Evolutionary conservation across 805 yeast genomes (phyloP).

Genomic region (Nakazawaea molendinolei): DNA sequence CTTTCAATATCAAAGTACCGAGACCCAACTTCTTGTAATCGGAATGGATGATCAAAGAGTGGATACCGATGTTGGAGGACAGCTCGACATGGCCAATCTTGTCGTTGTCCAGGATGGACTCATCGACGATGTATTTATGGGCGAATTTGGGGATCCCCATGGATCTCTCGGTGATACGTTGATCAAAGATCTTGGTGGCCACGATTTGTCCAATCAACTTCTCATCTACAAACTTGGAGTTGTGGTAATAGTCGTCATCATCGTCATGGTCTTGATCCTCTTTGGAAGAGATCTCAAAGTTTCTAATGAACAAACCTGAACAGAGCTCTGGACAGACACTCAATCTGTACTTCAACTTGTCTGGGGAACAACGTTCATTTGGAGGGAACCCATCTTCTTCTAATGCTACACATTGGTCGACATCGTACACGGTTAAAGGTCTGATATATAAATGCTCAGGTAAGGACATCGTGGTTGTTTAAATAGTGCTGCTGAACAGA

Average conservation of each 20-base stretch:
- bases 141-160: constrained; percentile 51
- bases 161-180: constrained; percentile 44
- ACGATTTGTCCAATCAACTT: constrained; percentile 73
- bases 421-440: constrained; percentile 73
- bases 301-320: constrained; percentile 79
- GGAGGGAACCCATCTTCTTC: constrained; percentile 69
- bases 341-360: constrained; percentile 62
- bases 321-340: constrained; percentile 84
- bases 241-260: constrained; percentile 20
- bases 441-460: constrained; percentile 64
- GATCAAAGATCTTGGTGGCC: constrained; percentile 60
- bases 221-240: constrained; percentile 47
- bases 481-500: too few species aligned
- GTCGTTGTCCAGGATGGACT: constrained; percentile 16
- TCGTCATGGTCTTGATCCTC: constrained; percentile 30
- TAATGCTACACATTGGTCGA: constrained; percentile 50
- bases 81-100: constrained; percentile 64
- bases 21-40: constrained; percentile 75
- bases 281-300: constrained; percentile 39
- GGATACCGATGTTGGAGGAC: constrained; percentile 72
- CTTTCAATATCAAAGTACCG: constrained; percentile 78
- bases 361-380: constrained; percentile 60
- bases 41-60: constrained; percentile 72
- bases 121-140: constrained; percentile 10
- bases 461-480: constrained; percentile 6